Evolutionary conservation across 2,329 filamentous ascomycete species (phyloP), one percentile per base, ranked within the genome.

Genomic region (Scedosporium apiospermum): DNA sequence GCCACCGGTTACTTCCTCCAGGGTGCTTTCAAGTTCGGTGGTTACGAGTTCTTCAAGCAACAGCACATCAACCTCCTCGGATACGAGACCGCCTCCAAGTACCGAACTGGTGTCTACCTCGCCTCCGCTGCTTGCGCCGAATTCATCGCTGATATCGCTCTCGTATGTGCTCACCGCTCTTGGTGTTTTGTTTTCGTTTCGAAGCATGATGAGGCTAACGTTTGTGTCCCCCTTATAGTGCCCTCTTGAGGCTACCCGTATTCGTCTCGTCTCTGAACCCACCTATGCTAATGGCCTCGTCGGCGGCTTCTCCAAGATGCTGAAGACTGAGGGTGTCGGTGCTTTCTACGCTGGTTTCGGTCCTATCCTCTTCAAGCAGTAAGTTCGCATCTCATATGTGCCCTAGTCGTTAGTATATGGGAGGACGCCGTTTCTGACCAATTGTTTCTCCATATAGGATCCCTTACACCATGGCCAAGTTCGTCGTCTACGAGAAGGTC

Each of bases 11-110:
- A 96, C 82, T 96, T 96, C 88, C 87, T 96, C 71, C 91, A 96
- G 82, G 91, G 91, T 75, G 89, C 90, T 71, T 87, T 66, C 63
- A 66, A 66, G 65, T 93, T 93, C 77, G 91, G 91, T 77, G 91
- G 91, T 76, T 96, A 96, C 79, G 91, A 96, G 81, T 88, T 96
- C 81, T 96, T 96, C 89, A 96, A 96, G 88, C 86, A 93, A 82
- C 89, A 95, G 80, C 85, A 81, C 74, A 95, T 96, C 78, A 88
- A 91, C 82, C 66, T 82, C 66, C 78, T 96, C 72, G 91, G 91
- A 73, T 87, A 87, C 75, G 89, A 93, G 78, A 85, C 81, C 67
- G 90, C 90, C 70, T 82, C 82, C 71, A 84, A 91, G 77, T 91
- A 93, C 86, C 85, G 89, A 70, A 91, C 88, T 66, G 86, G 85